These are phyloP conservation scores for Trichoderma asperelloides DNA, from an alignment of 495 filamentous ascomycete species.

Conservation along the genomic window DNA sequence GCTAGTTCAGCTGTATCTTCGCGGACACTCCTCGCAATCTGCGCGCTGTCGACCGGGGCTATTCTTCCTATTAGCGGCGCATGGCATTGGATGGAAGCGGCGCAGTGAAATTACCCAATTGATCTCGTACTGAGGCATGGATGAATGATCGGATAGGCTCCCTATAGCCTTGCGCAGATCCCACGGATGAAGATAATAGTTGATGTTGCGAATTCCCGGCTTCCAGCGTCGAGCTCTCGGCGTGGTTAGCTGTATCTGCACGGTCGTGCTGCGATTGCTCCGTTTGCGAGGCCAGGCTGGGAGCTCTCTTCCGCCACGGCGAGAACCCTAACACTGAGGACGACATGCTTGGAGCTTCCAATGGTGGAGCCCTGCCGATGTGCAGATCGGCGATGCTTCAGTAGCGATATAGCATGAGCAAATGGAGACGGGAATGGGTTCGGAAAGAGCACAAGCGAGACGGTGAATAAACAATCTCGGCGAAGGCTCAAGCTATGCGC, in stretches of 20 bases:
- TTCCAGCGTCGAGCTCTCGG: background rate
- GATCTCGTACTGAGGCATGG: constrained; percentile 59
- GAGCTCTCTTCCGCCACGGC: constrained; percentile 30
- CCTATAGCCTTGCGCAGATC: constrained; percentile 36
- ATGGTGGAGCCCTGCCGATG: constrained; percentile 1
- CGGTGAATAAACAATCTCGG: background rate
- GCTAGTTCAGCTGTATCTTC: constrained; percentile 90
- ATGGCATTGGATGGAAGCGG: background rate
- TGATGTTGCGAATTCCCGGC: constrained; percentile 6
- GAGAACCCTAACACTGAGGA: constrained; percentile 28
- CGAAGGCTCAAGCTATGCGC: background rate
- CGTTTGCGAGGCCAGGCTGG: constrained; percentile 23
- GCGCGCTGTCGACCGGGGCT: constrained; percentile 52
- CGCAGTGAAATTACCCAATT: constrained; percentile 42
- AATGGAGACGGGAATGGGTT: background rate
- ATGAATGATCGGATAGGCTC: constrained; percentile 72
- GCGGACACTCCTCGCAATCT: constrained; percentile 69
- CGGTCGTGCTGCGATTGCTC: constrained; percentile 10
- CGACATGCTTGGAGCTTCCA: constrained; percentile 18
- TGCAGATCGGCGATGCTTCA: constrained; percentile 1
- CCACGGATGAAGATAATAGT: constrained; percentile 31
- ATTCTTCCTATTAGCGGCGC: constrained; percentile 16
- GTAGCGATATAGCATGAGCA: background rate
- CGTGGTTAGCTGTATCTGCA: background rate
- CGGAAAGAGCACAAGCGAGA: background rate